Evolutionary conservation across 768 basidiomycete species (phyloP), one percentile per base, ranked within the genome.

Genomic region (Clathrus columnatus): DNA sequence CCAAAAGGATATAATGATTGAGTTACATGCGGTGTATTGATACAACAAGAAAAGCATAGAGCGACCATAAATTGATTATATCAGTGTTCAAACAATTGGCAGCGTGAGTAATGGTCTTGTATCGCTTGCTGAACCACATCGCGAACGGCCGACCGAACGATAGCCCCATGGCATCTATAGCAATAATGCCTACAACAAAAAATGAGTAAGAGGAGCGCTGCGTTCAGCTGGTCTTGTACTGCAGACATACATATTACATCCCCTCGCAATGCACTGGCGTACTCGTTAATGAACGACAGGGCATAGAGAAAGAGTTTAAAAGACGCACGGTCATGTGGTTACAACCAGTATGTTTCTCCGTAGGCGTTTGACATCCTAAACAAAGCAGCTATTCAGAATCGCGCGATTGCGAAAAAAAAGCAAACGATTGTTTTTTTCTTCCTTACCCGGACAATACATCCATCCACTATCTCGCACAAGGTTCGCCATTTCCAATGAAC

Each of bases 391-490:
- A 53, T 7, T 26, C 27, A 26, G 41, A 20, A 20, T 20, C 20
- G 11, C 17, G 26, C 17, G 18, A 41, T 16, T 6, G 30, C 54
- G 18, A 62, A 23, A 29, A 21, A 42, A 23, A n/a, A 41, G 16
- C 8, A 7, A n/a, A 11, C 30, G 18, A 26, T 3, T 14, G 54
- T 24, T 23, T 23, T 45, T 16, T n/a, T 8, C 17, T 7, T 3
- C 60, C 72, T 49, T 60, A 71, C 83, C 79, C 57, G 84, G 80
- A 63, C 84, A 85, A 51, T 75, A 73, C 57, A 78, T 80, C 84
- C 83, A 85, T 5, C 82, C 82, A n/a, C 72, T 67, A 60, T 69
- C 59, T 32, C 68, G 63, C 78, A 83, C 80, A 44, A 82, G 57
- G 50, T 74, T 66, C 4, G 75, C 72, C 7, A 84, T 70, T 60